Conservation (phyloP, 2,329 filamentous ascomycete species). For the Cercospora sesami region DNA sequence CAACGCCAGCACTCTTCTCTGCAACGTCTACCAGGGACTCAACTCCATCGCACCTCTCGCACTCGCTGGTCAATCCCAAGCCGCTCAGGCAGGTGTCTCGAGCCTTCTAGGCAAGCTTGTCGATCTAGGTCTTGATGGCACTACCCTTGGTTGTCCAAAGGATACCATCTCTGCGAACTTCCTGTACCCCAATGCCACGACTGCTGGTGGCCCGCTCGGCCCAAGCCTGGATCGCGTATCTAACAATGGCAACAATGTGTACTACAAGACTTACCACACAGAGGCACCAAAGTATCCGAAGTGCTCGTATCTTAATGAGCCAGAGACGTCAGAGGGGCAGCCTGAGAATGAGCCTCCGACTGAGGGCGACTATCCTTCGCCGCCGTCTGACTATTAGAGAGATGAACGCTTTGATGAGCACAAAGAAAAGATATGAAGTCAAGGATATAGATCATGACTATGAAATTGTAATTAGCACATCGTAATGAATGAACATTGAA, state of each 20-base stretch:
- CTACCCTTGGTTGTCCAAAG: constrained; percentile 40
- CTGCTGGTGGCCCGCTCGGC: constrained; percentile 36
- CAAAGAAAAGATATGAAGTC: neutral
- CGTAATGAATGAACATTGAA: neutral
- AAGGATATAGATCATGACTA: neutral
- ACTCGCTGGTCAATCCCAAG: constrained; percentile 33
- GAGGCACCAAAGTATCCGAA: constrained; percentile 32
- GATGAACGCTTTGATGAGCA: neutral
- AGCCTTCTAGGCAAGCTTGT: constrained; percentile 39
- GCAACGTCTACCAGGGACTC: constrained; percentile 40
- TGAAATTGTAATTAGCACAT: neutral
- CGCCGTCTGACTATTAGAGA: neutral
- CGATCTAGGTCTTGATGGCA: constrained; percentile 33
- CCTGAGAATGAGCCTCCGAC: neutral
- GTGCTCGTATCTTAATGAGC: constrained; percentile 8
- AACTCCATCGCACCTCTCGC: constrained; percentile 41
- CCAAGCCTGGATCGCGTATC: constrained; percentile 30
- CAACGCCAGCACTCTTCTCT: constrained; percentile 37
- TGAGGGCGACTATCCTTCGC: neutral
- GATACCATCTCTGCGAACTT: constrained; percentile 34
- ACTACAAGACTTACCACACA: constrained; percentile 40
- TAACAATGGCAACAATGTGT: constrained; percentile 41
- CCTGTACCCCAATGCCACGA: constrained; percentile 35
- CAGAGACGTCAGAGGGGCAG: neutral
- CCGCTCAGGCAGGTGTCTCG: constrained; percentile 27